Base-by-base conservation (phyloP, 768 basidiomycete species). In the Lactarius pseudohatsudake region DNA sequence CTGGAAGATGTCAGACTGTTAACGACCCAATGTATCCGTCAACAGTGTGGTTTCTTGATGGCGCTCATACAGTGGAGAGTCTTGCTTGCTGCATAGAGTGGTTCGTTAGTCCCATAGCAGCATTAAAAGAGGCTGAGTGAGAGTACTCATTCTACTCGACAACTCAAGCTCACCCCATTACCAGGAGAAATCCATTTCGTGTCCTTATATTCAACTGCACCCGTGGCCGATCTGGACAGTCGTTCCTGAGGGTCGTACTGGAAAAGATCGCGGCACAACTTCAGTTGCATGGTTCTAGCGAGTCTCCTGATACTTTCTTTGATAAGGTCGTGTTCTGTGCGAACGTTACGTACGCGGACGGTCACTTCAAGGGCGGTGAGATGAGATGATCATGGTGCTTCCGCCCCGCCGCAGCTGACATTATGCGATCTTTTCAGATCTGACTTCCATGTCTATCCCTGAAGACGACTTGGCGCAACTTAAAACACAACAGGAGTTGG, bases 151-250 rank as follows among this genome's bases (percentile, higher is more conserved):
- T 66, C 10, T 34, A 13, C 11, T 53, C n/a, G 28, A 36, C 30
- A 1, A 4, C 57, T 40, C 32, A 43, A 58, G 22, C 10, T n/a
- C 15, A 22, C 8, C 34, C 26, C 57, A 40, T 13, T n/a, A 65
- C 43, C 54, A 76, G 74, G 32, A 76, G 68, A 50, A 72, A 72
- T 53, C 74, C 76, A 30, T 73, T 68, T 30, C 85, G 92, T 28
- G 77, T 92, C 4, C 80, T 98, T 43, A 82, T 99, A 26, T 99
- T 99, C 80, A 99, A 99, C 76, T 98, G 95, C 77, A 97, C 95
- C 2, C 87, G 82, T 61, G 96, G 95, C 15, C 87, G 97, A 43
- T 91, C 94, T 15, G 95, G 92, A 1, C 75, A 82, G 26, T 76
- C 80, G 0, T 90, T 99, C 76, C 80, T 99, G 20, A 76, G 76